Evolutionary conservation across 768 basidiomycete genomes (phyloP), one percentile per base, ranked within the genome.

Genomic region (Hydnomerulius pinastri): DNA sequence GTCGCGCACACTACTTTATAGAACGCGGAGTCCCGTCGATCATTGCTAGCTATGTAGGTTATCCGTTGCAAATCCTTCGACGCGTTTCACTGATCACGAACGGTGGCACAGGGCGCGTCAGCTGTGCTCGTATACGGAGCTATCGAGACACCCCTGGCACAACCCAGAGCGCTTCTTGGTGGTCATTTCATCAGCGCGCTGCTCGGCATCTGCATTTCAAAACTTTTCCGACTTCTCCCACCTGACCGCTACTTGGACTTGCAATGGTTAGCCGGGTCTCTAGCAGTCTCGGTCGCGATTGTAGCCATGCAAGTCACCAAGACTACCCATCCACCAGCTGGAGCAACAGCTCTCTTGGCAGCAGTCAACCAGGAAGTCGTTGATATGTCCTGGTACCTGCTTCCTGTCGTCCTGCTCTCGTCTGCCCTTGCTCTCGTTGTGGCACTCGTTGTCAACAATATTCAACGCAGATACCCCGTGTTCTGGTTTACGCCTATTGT

Each of bases 311-410:
- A 80, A 54, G 66, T 81, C 43, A 79, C 79, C 8, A 61, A 61
- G 9, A 82, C 76, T 6, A 74, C 73, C 8, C 81, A 82, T 58
- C 81, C 81, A 3, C 81, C 81, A 18, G 80, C 78, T 43, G 82
- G 80, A 49, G 81, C 78, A n/a, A 81, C 80, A 1, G 79, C 80
- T 18, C 67, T 82, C 28, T 66, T 82, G 9, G 74, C 79, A 17
- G 71, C 75, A 2, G 61, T 77, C 23, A 75, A 73, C 56, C 51
- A 66, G 12, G 68, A 77, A 13, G 62, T 78, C 15, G 61, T 76
- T 15, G 54, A 63, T n/a, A 59, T 81, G 38, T 75, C 74, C 11
- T 81, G 79, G 80, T 77, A 79, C 55, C 77, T 78, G 50, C 66
- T 83, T 11, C 78, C 78, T 12, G 72, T 81, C 37, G 60, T 81